Evolutionary conservation across 306 rosid species (phyloP).

Genomic region (Luffa acutangula): DNA sequence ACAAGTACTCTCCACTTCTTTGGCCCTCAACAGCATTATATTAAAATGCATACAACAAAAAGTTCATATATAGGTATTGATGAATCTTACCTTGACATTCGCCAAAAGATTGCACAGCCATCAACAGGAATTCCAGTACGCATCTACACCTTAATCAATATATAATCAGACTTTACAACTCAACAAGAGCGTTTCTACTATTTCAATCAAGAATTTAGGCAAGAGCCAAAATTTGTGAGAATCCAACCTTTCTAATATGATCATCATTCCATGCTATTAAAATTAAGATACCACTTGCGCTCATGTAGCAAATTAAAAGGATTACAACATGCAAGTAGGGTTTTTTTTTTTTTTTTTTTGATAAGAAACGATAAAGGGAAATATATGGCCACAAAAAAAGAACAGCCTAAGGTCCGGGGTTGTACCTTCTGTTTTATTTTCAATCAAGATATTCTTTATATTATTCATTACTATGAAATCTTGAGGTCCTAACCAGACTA

Average conservation of each 20-base stretch:
- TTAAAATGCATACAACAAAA: not conserved
- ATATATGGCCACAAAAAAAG: too few relatives aligned
- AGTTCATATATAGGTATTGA: not conserved
- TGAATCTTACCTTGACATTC: constrained; percentile 51
- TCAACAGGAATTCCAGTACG: constrained; percentile 76
- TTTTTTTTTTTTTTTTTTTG: too few relatives aligned
- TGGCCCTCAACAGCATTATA: not conserved
- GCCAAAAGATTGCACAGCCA: constrained; percentile 97
- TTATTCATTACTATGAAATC: not conserved
- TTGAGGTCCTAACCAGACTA: not conserved
- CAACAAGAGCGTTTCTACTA: not conserved
- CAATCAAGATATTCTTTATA: not conserved
- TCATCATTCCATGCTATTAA: not conserved
- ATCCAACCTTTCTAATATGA: not conserved
- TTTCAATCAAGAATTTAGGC: not conserved
- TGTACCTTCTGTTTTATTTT: not conserved
- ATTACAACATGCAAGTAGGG: too few relatives aligned
- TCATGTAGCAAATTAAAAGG: not conserved
- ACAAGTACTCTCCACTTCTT: not conserved
- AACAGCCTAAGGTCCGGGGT: too few relatives aligned
- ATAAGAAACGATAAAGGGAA: too few relatives aligned
- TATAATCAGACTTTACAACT: constrained; percentile 20
- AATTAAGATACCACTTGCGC: not conserved
- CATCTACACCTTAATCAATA: constrained; percentile 54
- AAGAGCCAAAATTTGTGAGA: not conserved